Evolutionary conservation across 768 basidiomycete species (phyloP).

Genomic region (Naganishia randhawae): DNA sequence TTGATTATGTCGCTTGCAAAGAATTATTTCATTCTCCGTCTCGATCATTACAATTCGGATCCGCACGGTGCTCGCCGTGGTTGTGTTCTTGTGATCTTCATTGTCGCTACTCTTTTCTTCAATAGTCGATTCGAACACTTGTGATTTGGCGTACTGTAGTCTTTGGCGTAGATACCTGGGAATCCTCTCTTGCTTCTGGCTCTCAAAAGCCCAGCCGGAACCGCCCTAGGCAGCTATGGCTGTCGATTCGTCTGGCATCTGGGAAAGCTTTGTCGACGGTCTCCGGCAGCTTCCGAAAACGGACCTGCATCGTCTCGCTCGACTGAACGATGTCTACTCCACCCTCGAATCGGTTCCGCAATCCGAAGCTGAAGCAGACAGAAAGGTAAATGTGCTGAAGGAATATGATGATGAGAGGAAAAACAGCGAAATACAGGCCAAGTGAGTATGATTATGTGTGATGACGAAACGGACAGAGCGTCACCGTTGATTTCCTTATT

Average conservation of each 20-base stretch:
- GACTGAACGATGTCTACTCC: conserved; percentile 7
- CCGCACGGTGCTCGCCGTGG: too few relatives aligned
- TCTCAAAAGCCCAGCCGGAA: background rate
- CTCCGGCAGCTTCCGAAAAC: conserved; percentile 13
- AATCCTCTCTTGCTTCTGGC: background rate
- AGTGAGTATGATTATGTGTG: conserved; percentile 14
- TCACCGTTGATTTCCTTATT: conserved; percentile 26
- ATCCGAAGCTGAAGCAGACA: conserved; percentile 9
- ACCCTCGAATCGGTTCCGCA: background rate
- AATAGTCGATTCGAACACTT: too few relatives aligned
- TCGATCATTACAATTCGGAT: too few relatives aligned
- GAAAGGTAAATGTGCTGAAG: conserved; percentile 20
- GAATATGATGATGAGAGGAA: conserved; percentile 31
- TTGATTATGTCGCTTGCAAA: too few relatives aligned
- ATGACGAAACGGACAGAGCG: background rate
- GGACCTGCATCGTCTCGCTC: conserved; percentile 3
- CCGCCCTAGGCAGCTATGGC: background rate
- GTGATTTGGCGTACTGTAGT: too few relatives aligned
- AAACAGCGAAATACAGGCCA: conserved; percentile 25
- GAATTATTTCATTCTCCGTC: too few relatives aligned
- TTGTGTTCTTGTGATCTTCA: too few relatives aligned
- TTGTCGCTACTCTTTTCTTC: too few relatives aligned
- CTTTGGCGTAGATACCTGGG: too few relatives aligned
- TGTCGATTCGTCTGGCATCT: background rate
- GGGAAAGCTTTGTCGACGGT: conserved; percentile 14